These are phyloP conservation scores for Boeremia lycopersici DNA, from an alignment of 2,329 filamentous ascomycete species.

Conservation along the genomic window DNA sequence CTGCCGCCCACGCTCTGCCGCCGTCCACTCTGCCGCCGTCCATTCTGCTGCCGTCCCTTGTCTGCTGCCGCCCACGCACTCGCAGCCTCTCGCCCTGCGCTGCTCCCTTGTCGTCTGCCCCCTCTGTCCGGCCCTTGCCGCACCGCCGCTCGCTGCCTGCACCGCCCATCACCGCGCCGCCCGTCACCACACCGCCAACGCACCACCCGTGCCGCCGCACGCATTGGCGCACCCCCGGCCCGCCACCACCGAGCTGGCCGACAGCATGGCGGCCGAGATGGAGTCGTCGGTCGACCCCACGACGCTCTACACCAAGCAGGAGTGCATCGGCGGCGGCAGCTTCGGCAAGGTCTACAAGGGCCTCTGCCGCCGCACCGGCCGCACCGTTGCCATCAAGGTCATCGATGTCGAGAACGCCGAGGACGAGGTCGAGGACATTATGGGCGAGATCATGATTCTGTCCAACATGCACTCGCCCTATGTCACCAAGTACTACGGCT, in stretches of 20 bases:
- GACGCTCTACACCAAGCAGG: conserved; percentile 82
- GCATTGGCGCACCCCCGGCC: too few species aligned
- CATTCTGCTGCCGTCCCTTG: too few species aligned
- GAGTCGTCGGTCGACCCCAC: conserved; percentile 76
- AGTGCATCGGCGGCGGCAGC: conserved; percentile 83
- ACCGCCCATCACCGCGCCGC: neutral
- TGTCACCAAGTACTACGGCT: conserved; percentile 97
- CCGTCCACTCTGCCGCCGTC: too few species aligned
- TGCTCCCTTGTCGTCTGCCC: neutral
- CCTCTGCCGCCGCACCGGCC: conserved; percentile 89
- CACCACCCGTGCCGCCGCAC: neutral
- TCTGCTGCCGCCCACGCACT: too few species aligned
- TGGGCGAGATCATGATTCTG: conserved; percentile 96
- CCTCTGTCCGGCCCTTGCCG: neutral
- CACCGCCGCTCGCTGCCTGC: neutral
- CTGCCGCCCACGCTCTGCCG: too few species aligned
- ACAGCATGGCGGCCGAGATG: conserved; percentile 35
- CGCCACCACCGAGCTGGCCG: neutral
- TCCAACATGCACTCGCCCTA: conserved; percentile 95
- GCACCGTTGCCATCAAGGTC: conserved; percentile 96
- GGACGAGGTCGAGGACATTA: conserved; percentile 99
- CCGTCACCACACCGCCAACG: neutral
- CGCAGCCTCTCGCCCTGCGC: too few species aligned
- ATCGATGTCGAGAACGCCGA: conserved; percentile 99
- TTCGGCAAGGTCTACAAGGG: conserved; percentile 99